Base-by-base conservation (phyloP, 2,329 filamentous ascomycete genomes). In the Microdochium paspali region DNA sequence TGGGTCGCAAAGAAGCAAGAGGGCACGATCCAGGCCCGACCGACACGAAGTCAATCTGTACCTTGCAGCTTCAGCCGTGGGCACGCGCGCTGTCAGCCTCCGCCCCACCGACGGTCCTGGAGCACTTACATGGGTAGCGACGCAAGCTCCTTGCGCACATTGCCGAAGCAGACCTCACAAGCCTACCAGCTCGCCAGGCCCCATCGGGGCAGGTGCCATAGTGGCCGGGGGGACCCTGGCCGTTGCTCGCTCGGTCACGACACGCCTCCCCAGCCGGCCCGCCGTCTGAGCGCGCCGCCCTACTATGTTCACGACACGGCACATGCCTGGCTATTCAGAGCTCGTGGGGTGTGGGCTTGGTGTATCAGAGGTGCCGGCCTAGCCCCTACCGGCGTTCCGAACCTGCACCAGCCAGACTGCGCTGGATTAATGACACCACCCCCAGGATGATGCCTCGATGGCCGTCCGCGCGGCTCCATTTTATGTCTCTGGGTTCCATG, bases 311-410 rank as follows among this genome's bases (percentile, higher is more conserved):
- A 12, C 5, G 10, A 60, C 57, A 55, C 53, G 55, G n/a, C n/a
- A n/a, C n/a, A 59, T 58, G 58, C 35, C 6, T 5, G 35, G 4
- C 35, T 40, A 40, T 40, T 56, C 56, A 52, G 54, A 54, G 53
- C 54, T 56, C 58, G 56, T 55, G 57, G 56, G 58, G 57, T 54
- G 35, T 40, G 35, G 35, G 35, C 35, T 15, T 40, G 15, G 15
- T 71, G 70, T 72, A 67, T 70, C 70, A 72, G 65, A 64, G 64
- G 68, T 65, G 62, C 69, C 70, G 70, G 71, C 68, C 69, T 67
- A 66, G 64, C 64, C 68, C 69, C 68, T 73, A 73, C 71, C 70
- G 70, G 65, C 58, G 69, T 71, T 69, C 70, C 70, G 69, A 68
- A 61, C 66, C 59, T 66, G 66, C 61, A 66, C 69, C 65, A 67